A percentile compares a stretch with the other conserved stretches of the same genome.
Evolutionary conservation across 805 yeast species (phyloP).

Genomic region (Torulaspora delbrueckii): DNA sequence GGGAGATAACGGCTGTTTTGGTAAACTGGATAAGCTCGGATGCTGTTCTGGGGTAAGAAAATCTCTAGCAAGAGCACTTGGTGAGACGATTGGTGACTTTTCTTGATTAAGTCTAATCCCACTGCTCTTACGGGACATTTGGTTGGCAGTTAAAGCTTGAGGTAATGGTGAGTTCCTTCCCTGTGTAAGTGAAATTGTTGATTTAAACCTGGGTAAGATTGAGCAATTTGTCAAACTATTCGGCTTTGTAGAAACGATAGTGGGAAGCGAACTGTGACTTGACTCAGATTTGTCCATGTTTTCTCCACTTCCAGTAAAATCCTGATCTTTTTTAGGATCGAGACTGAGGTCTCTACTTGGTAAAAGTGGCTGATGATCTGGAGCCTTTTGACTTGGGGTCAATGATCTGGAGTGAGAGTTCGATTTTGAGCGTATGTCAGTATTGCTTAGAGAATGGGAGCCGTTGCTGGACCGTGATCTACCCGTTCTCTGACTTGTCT

Average conservation of each 20-base stretch:
- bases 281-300: conserved; percentile 3
- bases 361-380: conserved; percentile 5
- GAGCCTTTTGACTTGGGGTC: conserved; percentile 22
- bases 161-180: conserved; percentile 53
- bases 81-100: conserved; percentile 54
- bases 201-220: conserved; percentile 23
- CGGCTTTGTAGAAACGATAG: conserved; percentile 11
- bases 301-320: background rate
- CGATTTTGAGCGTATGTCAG: conserved; percentile 13
- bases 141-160: conserved; percentile 7
- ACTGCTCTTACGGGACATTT: conserved; percentile 47
- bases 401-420: conserved; percentile 25
- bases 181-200: conserved; percentile 42
- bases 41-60: conserved; percentile 33
- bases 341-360: conserved; percentile 1
- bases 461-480: conserved; percentile 7
- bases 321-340: background rate
- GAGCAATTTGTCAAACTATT: conserved; percentile 15
- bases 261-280: conserved; percentile 5
- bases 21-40: conserved; percentile 21
- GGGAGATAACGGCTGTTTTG: conserved; percentile 75
- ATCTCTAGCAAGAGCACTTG: conserved; percentile 49
- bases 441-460: conserved; percentile 8
- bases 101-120: conserved; percentile 26
- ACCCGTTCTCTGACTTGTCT: conserved; percentile 3